Evolutionary conservation across 495 filamentous ascomycete species (phyloP), one percentile per base, ranked within the genome.

Genomic region (Gamarada debralockiae): DNA sequence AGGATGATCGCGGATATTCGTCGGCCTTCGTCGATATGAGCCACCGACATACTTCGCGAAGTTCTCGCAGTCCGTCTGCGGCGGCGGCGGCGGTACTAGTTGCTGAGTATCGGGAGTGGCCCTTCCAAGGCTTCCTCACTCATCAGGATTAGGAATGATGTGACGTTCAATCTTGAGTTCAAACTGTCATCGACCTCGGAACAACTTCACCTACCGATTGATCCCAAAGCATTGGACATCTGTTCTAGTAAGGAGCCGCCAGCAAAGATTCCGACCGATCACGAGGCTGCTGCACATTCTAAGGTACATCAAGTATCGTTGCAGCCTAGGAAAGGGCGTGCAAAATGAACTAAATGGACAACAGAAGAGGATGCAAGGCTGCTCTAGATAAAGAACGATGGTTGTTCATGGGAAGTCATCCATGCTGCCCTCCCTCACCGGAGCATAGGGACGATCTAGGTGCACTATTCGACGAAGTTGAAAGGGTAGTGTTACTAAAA

Each of bases 191-290:
- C n/a, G n/a, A n/a, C n/a, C n/a, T n/a, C n/a, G n/a, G n/a, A n/a
- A n/a, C n/a, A n/a, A n/a, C n/a, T 23, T n/a, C n/a, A 52, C 49
- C 23, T 52, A 44, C 49, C 49, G 24, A 52, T 44, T 52, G 18
- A 52, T 50, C 36, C 48, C 48, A 25, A 18, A 50, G 48, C 48
- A 50, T 50, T 50, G 34, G 48, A 50, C 22, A 50, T 50, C 34
- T 40, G n/a, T n/a, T n/a, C n/a, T n/a, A n/a, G 46, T 20, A 41
- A 41, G 38, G 38, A 41, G 38, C 7, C 31, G 31, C 31, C 31
- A 14, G 31, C 31, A n/a, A n/a, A n/a, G n/a, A n/a, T n/a, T n/a
- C n/a, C n/a, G n/a, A n/a, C n/a, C n/a, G n/a, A 40, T 34, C 29
- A 34, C 29, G 17, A 40, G 6, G 15, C 37, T 40, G 9, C 37